These are phyloP conservation scores for Hamigera avellanea DNA, from an alignment of 495 filamentous ascomycete genomes.

Conservation along the genomic window DNA sequence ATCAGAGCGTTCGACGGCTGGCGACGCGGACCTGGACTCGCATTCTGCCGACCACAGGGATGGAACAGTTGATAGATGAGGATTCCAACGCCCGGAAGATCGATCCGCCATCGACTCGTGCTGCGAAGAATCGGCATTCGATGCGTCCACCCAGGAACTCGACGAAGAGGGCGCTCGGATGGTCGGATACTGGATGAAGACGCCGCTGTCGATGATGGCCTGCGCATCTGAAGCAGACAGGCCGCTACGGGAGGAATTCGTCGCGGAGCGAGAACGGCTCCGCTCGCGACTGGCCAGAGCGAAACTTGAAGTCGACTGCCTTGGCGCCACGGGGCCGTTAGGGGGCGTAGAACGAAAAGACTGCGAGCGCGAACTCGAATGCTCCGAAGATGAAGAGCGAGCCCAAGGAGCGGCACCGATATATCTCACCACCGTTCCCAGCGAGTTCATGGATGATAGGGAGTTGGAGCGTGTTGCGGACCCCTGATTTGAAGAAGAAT, in stretches of 20 bases:
- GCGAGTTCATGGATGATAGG: slow-evolving; percentile 34
- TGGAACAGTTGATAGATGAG: slow-evolving; percentile 61
- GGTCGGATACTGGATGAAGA: slow-evolving; percentile 37
- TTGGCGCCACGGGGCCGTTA: slow-evolving; percentile 16
- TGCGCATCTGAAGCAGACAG: slow-evolving; percentile 24
- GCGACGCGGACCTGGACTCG: slow-evolving; percentile 17
- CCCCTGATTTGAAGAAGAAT: slow-evolving; percentile 22
- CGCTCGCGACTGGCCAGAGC: slow-evolving; percentile 15
- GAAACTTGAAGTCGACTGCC: slow-evolving; percentile 18
- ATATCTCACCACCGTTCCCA: slow-evolving; percentile 38
- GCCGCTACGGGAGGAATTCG: slow-evolving; percentile 28
- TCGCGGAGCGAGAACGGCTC: slow-evolving; percentile 26
- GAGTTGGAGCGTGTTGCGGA: slow-evolving; percentile 31
- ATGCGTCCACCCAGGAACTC: slow-evolving; percentile 34
- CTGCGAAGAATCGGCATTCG: slow-evolving; percentile 11
- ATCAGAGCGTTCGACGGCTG: slow-evolving; percentile 9
- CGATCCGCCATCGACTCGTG: slow-evolving; percentile 24
- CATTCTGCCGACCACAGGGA: slow-evolving; percentile 48
- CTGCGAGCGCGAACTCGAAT: slow-evolving; percentile 21
- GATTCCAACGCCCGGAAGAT: slow-evolving; percentile 49
- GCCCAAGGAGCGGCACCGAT: slow-evolving; percentile 26
- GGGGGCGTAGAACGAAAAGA: slow-evolving; percentile 32
- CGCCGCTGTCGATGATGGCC: slow-evolving; percentile 26
- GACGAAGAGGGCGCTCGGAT: slow-evolving; percentile 36
- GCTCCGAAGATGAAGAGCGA: slow-evolving; percentile 24